Evolutionary conservation across 2,329 filamentous ascomycete species (phyloP).

Genomic region (Eurotiales sp.): DNA sequence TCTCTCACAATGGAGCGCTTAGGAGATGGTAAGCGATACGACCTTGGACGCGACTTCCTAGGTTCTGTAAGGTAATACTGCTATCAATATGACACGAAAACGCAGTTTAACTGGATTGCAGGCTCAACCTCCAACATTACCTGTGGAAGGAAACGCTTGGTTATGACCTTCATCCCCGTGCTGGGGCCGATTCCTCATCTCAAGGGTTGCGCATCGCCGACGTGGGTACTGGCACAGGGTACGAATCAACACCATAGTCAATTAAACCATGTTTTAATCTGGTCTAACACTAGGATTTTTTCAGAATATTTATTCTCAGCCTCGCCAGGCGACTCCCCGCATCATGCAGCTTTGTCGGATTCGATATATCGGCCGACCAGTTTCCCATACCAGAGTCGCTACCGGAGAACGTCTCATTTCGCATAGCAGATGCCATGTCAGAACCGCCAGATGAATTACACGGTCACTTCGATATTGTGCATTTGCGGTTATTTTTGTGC

Average conservation of each 20-base stretch:
- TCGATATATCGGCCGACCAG: conserved; percentile 4
- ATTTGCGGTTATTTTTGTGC: conserved; percentile 5
- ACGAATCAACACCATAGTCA: no score
- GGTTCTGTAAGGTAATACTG: conserved; percentile 2
- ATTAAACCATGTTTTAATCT: no score
- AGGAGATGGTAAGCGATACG: neutral
- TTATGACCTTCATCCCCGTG: conserved; percentile 4
- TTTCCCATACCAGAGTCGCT: conserved; percentile 1
- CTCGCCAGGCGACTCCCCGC: neutral
- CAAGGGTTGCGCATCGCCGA: conserved; percentile 5
- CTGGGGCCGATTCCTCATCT: neutral
- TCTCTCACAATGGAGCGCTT: conserved; percentile 1
- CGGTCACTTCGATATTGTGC: conserved; percentile 6
- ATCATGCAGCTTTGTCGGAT: conserved; percentile 7
- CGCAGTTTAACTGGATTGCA: neutral
- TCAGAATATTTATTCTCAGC: neutral
- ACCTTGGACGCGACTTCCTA: conserved; percentile 9
- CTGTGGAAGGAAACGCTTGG: conserved; percentile 8
- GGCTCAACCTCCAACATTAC: conserved; percentile 5
- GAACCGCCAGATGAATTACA: neutral
- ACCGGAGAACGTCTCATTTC: conserved; percentile 2
- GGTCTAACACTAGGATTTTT: neutral
- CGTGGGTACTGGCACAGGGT: conserved; percentile 6
- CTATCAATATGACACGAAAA: neutral
- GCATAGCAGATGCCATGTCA: neutral